phyloP scores from a whole-genome alignment of 208 protist species.

The Spongospora subterranea region DNA sequence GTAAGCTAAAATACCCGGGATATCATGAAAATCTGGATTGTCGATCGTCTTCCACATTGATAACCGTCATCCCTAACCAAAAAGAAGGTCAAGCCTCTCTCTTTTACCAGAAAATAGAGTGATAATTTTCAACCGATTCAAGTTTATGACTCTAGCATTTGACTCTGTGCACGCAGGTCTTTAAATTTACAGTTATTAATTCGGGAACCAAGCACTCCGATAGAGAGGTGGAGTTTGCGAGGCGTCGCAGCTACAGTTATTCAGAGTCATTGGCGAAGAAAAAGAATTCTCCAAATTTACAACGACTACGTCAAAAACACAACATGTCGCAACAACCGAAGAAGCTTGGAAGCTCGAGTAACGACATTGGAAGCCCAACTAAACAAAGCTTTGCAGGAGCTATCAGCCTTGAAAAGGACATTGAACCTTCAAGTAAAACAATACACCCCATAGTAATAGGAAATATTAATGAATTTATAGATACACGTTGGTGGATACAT shows the following conservation, averaged over 20 bases:
- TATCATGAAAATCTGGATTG: neutral
- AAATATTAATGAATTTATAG: no score
- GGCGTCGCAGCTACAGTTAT: slow-evolving; percentile 18
- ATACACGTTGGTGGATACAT: no score
- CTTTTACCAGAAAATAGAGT: no score
- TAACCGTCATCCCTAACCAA: neutral
- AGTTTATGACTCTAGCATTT: neutral
- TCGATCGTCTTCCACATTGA: neutral
- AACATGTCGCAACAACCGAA: no score
- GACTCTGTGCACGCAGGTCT: neutral
- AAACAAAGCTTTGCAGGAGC: neutral
- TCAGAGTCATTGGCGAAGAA: slow-evolving; percentile 50
- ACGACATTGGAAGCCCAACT: neutral
- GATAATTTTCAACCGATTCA: neutral
- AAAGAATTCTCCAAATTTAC: neutral
- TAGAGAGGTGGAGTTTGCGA: neutral
- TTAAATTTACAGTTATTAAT: neutral
- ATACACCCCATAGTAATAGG: no score
- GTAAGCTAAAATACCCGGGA: neutral
- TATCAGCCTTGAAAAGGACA: neutral
- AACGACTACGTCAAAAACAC: neutral
- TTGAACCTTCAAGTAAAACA: no score
- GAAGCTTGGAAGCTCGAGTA: neutral
- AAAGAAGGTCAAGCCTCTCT: no score
- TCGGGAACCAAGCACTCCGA: neutral